Conservation (phyloP, 2,329 filamentous ascomycete genomes). For the Cercospora zeae-maydis region DNA sequence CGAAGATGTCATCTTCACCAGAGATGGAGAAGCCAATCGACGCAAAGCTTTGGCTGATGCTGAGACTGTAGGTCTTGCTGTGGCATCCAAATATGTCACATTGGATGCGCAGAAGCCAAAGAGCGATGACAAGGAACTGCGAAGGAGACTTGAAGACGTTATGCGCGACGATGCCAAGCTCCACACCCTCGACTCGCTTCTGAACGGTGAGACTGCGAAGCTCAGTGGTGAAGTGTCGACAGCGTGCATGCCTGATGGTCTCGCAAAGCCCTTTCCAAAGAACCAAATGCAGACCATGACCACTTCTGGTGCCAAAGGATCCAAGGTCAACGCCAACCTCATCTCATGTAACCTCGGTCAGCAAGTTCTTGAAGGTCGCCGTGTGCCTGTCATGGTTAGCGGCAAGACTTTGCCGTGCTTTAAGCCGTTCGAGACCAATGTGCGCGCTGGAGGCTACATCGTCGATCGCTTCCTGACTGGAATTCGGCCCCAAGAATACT, state of each 20-base stretch:
- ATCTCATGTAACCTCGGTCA: constrained; percentile 98
- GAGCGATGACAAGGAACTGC: constrained; percentile 67
- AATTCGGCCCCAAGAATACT: constrained; percentile 95
- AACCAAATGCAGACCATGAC: constrained; percentile 99
- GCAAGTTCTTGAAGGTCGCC: constrained; percentile 88
- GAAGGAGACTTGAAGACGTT: constrained; percentile 79
- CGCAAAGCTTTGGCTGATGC: constrained; percentile 66
- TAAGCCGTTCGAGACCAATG: constrained; percentile 81
- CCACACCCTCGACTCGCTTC: constrained; percentile 80
- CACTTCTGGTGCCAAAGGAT: constrained; percentile 90
- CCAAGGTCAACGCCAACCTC: constrained; percentile 87
- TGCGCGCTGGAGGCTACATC: constrained; percentile 89
- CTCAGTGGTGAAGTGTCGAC: constrained; percentile 77
- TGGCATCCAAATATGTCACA: constrained; percentile 85
- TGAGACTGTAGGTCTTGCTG: constrained; percentile 66
- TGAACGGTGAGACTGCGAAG: constrained; percentile 65
- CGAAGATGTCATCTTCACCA: constrained; percentile 85
- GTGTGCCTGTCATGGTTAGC: constrained; percentile 96
- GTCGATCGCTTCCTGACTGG: constrained; percentile 96
- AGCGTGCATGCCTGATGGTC: constrained; percentile 72
- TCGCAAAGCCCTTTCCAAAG: constrained; percentile 88
- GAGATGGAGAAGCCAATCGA: constrained; percentile 69
- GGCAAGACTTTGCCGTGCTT: constrained; percentile 96
- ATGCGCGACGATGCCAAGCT: constrained; percentile 89
- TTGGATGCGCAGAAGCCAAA: constrained; percentile 62